Percentiles rank a stretch among this genome's conserved stretches.
Evolutionary conservation across 257 asterid species (phyloP).

Genomic region (Solanum appendiculatum): DNA sequence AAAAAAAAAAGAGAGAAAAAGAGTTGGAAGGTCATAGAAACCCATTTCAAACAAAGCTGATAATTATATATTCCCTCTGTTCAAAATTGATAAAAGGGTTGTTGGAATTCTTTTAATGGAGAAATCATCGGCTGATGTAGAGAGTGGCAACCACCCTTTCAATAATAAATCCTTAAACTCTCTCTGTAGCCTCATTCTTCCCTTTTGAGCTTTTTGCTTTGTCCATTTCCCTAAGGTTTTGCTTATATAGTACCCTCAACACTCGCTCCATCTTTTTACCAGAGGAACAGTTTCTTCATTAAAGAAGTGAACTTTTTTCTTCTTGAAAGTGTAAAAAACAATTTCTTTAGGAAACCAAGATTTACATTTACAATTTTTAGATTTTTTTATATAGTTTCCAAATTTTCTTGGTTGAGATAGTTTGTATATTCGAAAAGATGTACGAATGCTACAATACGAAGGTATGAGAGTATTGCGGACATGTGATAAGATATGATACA

Average conservation of each 20-base stretch:
- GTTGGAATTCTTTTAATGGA: not conserved
- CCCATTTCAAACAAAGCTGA: not conserved
- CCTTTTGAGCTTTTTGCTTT: not conserved
- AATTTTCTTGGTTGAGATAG: not conserved
- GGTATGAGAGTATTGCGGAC: not conserved
- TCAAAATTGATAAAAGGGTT: not conserved
- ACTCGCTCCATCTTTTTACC: not conserved
- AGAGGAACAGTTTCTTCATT: no score
- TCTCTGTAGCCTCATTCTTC: not conserved
- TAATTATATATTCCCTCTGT: not conserved
- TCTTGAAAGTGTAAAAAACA: not conserved
- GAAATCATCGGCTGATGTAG: not conserved
- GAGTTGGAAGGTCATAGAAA: not conserved
- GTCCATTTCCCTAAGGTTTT: not conserved
- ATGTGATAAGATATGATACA: no score
- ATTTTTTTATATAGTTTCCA: not conserved
- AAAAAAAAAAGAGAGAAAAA: not conserved
- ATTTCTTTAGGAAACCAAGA: not conserved
- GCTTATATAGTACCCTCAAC: not conserved
- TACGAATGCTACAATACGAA: not conserved
- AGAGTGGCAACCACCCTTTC: constrained; percentile 31
- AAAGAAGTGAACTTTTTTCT: not conserved
- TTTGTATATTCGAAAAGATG: not conserved
- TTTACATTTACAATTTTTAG: not conserved
- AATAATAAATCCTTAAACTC: constrained; percentile 1